These are phyloP conservation scores for Crithidia expoeki DNA, from an alignment of 208 protist genomes.

Conservation along the genomic window DNA sequence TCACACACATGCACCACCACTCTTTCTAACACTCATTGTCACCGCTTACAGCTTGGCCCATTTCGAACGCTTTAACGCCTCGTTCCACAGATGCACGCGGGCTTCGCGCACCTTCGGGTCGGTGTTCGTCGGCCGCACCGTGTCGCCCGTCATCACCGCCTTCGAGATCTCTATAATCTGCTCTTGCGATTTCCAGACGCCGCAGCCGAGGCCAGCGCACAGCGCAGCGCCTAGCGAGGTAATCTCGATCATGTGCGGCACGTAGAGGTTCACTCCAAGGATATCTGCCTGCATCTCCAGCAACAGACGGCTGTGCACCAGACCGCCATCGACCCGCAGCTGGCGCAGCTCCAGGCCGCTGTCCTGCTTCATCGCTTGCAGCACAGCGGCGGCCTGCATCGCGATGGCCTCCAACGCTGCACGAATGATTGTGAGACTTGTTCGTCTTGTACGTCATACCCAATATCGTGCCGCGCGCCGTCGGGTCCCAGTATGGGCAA, in stretches of 20 bases:
- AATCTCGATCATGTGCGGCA: slow-evolving; percentile 74
- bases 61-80: slow-evolving; percentile 50
- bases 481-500: slow-evolving; percentile 96
- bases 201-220: slow-evolving; percentile 70
- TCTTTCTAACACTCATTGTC: not conserved
- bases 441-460: slow-evolving; percentile 93
- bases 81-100: slow-evolving; percentile 53
- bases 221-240: slow-evolving; percentile 81
- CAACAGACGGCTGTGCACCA: slow-evolving; percentile 88
- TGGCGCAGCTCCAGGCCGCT: slow-evolving; percentile 49
- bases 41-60: slow-evolving; percentile 72
- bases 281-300: slow-evolving; percentile 96
- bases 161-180: slow-evolving; percentile 41
- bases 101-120: slow-evolving; percentile 36
- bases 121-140: slow-evolving; percentile 34
- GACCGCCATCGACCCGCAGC: slow-evolving; percentile 96
- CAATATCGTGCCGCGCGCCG: slow-evolving; percentile 93
- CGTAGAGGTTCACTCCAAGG: slow-evolving; percentile 65
- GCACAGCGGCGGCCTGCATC: slow-evolving; percentile 89
- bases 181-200: slow-evolving; percentile 69
- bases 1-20: not conserved
- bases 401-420: slow-evolving; percentile 91
- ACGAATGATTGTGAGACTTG: slow-evolving; percentile 80
- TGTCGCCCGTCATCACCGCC: slow-evolving; percentile 34
- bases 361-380: slow-evolving; percentile 88